These are phyloP conservation scores for Alternaria infectoria DNA, from an alignment of 2,329 filamentous ascomycete species.

Conservation along the genomic window DNA sequence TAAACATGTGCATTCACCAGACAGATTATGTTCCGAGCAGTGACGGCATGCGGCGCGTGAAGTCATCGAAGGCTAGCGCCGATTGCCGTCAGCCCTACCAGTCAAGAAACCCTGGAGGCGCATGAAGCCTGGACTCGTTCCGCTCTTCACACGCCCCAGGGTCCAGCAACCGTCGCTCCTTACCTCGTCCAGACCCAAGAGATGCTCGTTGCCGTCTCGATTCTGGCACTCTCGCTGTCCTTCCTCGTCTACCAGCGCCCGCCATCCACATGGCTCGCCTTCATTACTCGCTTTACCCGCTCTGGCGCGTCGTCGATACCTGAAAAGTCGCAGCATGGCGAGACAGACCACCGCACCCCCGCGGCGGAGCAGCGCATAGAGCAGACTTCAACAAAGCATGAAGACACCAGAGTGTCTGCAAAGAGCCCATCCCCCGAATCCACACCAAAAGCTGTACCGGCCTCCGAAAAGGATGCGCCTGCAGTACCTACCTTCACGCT, in stretches of 20 bases:
- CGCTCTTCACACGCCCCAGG: constrained; percentile 17
- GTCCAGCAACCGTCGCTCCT: constrained; percentile 14
- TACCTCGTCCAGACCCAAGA: constrained; percentile 32
- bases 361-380: constrained; percentile 22
- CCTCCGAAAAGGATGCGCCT: constrained; percentile 17
- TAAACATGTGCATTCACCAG: neutral
- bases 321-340: constrained; percentile 23
- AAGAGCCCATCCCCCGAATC: constrained; percentile 32
- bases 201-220: constrained; percentile 49
- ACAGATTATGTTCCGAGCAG: neutral
- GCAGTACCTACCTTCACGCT: constrained; percentile 47
- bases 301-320: constrained; percentile 16
- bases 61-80: constrained; percentile 18
- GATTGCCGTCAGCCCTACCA: constrained; percentile 22
- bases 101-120: constrained; percentile 6
- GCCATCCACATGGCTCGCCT: constrained; percentile 44
- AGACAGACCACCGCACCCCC: constrained; percentile 10
- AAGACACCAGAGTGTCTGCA: neutral
- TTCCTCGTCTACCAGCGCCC: constrained; percentile 45
- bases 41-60: constrained; percentile 21
- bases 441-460: constrained; percentile 41
- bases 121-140: constrained; percentile 7
- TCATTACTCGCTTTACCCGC: constrained; percentile 15
- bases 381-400: constrained; percentile 11
- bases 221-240: constrained; percentile 46